Evolutionary conservation across 2,329 filamentous ascomycete genomes (phyloP).

Genomic region (Geosmithia flava): DNA sequence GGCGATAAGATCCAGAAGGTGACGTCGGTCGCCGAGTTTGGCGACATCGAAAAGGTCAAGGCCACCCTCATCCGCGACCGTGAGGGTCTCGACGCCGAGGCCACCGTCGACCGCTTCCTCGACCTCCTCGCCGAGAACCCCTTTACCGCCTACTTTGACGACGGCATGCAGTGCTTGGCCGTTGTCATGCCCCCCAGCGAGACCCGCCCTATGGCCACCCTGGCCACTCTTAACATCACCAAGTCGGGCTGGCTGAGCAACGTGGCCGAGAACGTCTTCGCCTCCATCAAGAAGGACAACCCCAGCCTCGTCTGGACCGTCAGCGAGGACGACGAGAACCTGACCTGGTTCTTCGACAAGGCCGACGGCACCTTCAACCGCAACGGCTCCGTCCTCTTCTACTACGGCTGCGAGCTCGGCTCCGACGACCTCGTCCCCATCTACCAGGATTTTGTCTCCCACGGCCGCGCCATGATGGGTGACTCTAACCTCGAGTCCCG

Average conservation of each 20-base stretch:
- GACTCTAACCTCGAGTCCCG: slow-evolving; percentile 83
- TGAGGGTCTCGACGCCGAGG: slow-evolving; percentile 67
- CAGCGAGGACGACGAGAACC: slow-evolving; percentile 87
- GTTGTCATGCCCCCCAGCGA: slow-evolving; percentile 68
- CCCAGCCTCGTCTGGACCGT: slow-evolving; percentile 93
- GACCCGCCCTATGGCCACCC: slow-evolving; percentile 59
- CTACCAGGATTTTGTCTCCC: slow-evolving; percentile 72
- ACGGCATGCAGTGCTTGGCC: slow-evolving; percentile 83
- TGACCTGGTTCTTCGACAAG: slow-evolving; percentile 98
- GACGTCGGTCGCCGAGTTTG: slow-evolving; percentile 59
- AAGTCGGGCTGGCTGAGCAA: slow-evolving; percentile 93
- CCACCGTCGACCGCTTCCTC: slow-evolving; percentile 78
- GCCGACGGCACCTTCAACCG: slow-evolving; percentile 82
- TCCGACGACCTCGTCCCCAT: slow-evolving; percentile 65
- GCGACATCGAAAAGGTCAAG: slow-evolving; percentile 66
- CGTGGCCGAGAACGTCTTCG: slow-evolving; percentile 89
- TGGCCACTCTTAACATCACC: slow-evolving; percentile 85
- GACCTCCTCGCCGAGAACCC: slow-evolving; percentile 62
- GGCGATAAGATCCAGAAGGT: slow-evolving; percentile 80
- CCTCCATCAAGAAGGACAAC: slow-evolving; percentile 86
- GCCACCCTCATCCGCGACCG: slow-evolving; percentile 70
- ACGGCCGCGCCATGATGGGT: slow-evolving; percentile 78
- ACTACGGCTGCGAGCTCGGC: slow-evolving; percentile 78
- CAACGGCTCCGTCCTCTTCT: slow-evolving; percentile 86
- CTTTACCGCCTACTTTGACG: slow-evolving; percentile 92